Percentiles rank a stretch among this genome's conserved stretches.
Evolutionary conservation across 352 stramenopile genomes (phyloP).

Genomic region (Phytopythium vexans): DNA sequence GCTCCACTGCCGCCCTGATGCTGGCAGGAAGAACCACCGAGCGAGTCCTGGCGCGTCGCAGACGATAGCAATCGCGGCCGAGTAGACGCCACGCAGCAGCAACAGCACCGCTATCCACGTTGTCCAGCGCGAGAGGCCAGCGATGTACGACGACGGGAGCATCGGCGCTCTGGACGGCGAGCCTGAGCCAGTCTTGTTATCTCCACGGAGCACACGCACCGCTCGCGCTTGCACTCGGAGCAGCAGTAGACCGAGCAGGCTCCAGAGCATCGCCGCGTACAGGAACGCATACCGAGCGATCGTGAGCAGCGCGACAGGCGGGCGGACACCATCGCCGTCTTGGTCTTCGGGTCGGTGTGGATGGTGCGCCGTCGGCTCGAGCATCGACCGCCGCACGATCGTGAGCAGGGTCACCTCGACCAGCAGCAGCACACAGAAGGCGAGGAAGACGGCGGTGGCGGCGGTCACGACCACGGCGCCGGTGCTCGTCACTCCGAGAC

Average conservation of each 20-base stretch:
- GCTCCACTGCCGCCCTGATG: neutral
- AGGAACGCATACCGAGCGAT: conserved; percentile 3
- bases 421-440: conserved; percentile 9
- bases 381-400: no score
- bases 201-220: conserved; percentile 14
- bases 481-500: neutral
- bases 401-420: conserved; percentile 5
- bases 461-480: neutral
- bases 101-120: conserved; percentile 1
- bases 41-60: neutral
- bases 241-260: conserved; percentile 16
- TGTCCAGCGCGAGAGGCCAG: neutral
- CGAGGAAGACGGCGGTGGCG: neutral
- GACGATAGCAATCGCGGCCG: neutral
- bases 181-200: conserved; percentile 1
- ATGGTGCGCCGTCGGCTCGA: no score
- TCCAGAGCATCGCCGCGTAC: conserved; percentile 23
- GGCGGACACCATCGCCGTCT: no score
- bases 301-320: no score
- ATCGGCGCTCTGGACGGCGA: neutral
- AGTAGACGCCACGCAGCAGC: conserved; percentile 4
- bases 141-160: conserved; percentile 1
- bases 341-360: no score
- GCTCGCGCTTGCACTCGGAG: conserved; percentile 16
- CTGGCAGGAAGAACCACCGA: conserved; percentile 3